Percentiles rank a stretch among this genome's conserved stretches.
phyloP scores from a whole-genome alignment of 148 eudicot genomes.

The Beta vulgaris region DNA sequence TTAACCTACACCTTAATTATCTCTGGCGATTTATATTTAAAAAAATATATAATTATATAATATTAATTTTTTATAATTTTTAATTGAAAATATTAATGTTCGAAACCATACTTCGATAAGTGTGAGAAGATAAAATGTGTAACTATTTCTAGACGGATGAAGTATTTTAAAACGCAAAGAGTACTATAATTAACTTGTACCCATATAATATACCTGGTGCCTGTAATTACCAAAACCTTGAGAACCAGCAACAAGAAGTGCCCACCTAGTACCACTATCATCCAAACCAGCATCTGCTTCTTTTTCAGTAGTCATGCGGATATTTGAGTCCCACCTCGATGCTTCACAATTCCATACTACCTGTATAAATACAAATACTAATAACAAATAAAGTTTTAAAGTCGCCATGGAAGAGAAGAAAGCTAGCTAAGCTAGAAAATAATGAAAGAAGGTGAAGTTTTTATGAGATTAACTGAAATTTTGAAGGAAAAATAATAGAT shows the following conservation, averaged over 20 bases:
- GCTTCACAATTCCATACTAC: constrained; percentile 26
- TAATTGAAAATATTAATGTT: too few species aligned
- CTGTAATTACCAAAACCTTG: constrained; percentile 68
- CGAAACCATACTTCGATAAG: too few species aligned
- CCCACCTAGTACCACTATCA: constrained; percentile 49
- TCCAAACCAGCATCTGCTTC: constrained; percentile 11
- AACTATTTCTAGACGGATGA: too few species aligned
- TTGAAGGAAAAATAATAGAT: not conserved
- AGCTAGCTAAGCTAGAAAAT: not conserved
- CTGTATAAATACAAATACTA: constrained; percentile 6
- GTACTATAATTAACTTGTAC: too few species aligned
- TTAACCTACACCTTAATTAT: too few species aligned
- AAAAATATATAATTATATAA: too few species aligned
- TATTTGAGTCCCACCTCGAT: constrained; percentile 39
- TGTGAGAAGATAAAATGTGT: too few species aligned
- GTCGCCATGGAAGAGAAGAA: not conserved
- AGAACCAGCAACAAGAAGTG: constrained; percentile 78
- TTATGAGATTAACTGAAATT: too few species aligned
- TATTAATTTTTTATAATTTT: too few species aligned
- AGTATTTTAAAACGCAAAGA: too few species aligned
- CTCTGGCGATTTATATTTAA: too few species aligned
- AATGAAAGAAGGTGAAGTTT: not conserved
- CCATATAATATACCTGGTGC: constrained; percentile 52
- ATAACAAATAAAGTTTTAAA: not conserved
- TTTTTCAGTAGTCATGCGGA: constrained; percentile 39